These are phyloP conservation scores for Trametes coccinea DNA, from an alignment of 768 basidiomycete species.

Conservation along the genomic window DNA sequence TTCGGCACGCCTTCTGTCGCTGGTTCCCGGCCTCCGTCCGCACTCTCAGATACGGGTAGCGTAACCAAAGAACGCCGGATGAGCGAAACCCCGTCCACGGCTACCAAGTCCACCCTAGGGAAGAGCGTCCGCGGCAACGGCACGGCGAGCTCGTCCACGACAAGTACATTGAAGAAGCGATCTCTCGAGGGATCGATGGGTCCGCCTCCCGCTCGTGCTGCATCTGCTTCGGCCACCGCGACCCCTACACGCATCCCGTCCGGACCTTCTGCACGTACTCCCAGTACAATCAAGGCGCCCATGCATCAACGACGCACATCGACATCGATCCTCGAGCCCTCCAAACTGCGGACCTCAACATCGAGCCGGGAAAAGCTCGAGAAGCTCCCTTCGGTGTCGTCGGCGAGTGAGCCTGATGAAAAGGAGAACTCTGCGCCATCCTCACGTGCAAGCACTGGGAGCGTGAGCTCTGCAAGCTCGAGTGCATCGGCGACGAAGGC, in stretches of 20 bases:
- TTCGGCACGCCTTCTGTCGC: slow-evolving; percentile 53
- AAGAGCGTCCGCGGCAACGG: slow-evolving; percentile 52
- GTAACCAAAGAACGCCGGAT: slow-evolving; percentile 38
- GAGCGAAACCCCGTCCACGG: slow-evolving; percentile 37
- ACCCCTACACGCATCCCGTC: slow-evolving; percentile 29
- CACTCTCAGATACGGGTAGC: slow-evolving; percentile 51
- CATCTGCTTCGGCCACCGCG: slow-evolving; percentile 12
- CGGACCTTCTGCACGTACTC: slow-evolving; percentile 18
- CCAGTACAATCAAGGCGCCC: slow-evolving; percentile 23
- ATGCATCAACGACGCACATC: slow-evolving; percentile 22
- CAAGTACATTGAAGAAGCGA: slow-evolving; percentile 18
- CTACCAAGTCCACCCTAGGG: slow-evolving; percentile 42
- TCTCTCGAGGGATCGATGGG: slow-evolving; percentile 48
- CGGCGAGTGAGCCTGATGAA: slow-evolving; percentile 50
- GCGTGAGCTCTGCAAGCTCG: slow-evolving; percentile 13
- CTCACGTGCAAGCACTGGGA: slow-evolving; percentile 11
- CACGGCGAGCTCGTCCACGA: slow-evolving; percentile 20
- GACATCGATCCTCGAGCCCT: slow-evolving; percentile 33
- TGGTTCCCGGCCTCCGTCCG: slow-evolving; percentile 52
- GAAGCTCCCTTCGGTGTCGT: slow-evolving; percentile 35
- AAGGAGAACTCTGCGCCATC: slow-evolving; percentile 43
- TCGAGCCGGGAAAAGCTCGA: slow-evolving; percentile 30
- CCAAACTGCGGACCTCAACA: slow-evolving; percentile 36
- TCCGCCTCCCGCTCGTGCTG: slow-evolving; percentile 34
- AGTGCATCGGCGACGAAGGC: slow-evolving; percentile 8